These are phyloP conservation scores for Kregervanrija fluxuum DNA, from an alignment of 805 yeast genomes.

Conservation along the genomic window DNA sequence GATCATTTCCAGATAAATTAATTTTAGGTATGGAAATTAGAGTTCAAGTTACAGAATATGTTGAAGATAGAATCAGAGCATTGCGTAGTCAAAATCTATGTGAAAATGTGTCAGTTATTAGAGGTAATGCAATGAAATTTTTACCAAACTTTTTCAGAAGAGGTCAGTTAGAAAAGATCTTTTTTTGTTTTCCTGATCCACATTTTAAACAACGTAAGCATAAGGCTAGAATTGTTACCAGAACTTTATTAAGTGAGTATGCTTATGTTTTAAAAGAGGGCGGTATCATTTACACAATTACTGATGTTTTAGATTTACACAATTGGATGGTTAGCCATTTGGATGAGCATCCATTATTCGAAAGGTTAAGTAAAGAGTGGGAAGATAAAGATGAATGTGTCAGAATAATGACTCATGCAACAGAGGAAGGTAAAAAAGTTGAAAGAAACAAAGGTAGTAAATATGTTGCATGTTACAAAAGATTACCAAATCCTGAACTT, in stretches of 20 bases:
- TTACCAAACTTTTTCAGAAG: slow-evolving; percentile 86
- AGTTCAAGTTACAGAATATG: slow-evolving; percentile 95
- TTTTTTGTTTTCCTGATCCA: slow-evolving; percentile 99
- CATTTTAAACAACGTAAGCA: slow-evolving; percentile 97
- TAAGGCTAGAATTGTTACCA: slow-evolving; percentile 92
- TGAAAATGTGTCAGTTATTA: slow-evolving; percentile 71
- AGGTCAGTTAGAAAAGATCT: slow-evolving; percentile 81
- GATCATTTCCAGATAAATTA: slow-evolving; percentile 63
- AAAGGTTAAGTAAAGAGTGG: slow-evolving; percentile 72
- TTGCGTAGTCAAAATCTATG: slow-evolving; percentile 50
- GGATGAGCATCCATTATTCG: slow-evolving; percentile 86
- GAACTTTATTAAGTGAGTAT: slow-evolving; percentile 82
- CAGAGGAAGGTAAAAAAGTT: slow-evolving; percentile 98
- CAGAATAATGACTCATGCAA: slow-evolving; percentile 78
- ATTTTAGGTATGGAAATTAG: slow-evolving; percentile 96
- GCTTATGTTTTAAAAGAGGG: slow-evolving; percentile 84
- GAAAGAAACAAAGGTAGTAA: slow-evolving; percentile 83
- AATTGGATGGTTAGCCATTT: slow-evolving; percentile 94
- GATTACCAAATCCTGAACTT: slow-evolving; percentile 53
- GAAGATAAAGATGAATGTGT: slow-evolving; percentile 79
- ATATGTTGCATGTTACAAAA: slow-evolving; percentile 78
- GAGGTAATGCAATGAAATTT: slow-evolving; percentile 98
- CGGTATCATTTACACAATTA: slow-evolving; percentile 88
- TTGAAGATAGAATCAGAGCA: slow-evolving; percentile 90
- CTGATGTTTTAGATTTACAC: slow-evolving; percentile 91